Conservation (phyloP, 208 protist genomes). For the Trypanosoma caninum region DNA sequence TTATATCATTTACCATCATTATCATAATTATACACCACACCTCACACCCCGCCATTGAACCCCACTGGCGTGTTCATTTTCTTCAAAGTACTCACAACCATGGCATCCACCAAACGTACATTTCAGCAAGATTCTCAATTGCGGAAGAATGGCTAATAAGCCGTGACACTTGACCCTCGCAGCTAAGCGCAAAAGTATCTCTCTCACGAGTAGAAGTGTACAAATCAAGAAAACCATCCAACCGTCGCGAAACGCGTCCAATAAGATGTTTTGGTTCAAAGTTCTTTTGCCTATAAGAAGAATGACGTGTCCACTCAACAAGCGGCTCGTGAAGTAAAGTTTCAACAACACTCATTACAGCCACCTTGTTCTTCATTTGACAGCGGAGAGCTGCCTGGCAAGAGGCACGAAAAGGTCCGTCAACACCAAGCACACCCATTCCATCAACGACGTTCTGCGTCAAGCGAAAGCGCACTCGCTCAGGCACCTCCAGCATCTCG, state of each 20-base stretch:
- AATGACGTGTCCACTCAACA: constrained; percentile 87
- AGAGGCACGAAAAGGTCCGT: constrained; percentile 88
- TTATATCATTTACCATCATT: neutral
- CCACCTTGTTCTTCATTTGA: constrained; percentile 89
- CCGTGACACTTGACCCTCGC: constrained; percentile 91
- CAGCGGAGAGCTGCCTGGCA: constrained; percentile 89
- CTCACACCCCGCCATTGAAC: neutral
- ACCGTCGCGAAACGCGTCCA: constrained; percentile 62
- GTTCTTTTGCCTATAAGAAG: constrained; percentile 5
- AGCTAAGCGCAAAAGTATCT: constrained; percentile 77
- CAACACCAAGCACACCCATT: constrained; percentile 91
- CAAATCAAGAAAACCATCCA: constrained; percentile 84
- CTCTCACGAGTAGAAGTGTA: constrained; percentile 47
- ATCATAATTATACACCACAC: neutral
- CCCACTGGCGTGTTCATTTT: neutral
- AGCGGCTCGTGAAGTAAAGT: constrained; percentile 96
- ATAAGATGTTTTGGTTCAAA: constrained; percentile 56
- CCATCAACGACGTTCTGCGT: constrained; percentile 96
- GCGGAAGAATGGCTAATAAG: constrained; percentile 92
- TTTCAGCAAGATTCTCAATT: constrained; percentile 88
- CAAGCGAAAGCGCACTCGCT: constrained; percentile 96
- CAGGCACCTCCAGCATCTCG: constrained; percentile 90
- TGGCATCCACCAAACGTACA: constrained; percentile 97
- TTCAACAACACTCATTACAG: constrained; percentile 94
- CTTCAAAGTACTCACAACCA: constrained; percentile 70